Percentiles rank a stretch among this genome's conserved stretches.
Evolutionary conservation across 805 yeast species (phyloP).

Genomic region (Maudiozyma turicensis): DNA sequence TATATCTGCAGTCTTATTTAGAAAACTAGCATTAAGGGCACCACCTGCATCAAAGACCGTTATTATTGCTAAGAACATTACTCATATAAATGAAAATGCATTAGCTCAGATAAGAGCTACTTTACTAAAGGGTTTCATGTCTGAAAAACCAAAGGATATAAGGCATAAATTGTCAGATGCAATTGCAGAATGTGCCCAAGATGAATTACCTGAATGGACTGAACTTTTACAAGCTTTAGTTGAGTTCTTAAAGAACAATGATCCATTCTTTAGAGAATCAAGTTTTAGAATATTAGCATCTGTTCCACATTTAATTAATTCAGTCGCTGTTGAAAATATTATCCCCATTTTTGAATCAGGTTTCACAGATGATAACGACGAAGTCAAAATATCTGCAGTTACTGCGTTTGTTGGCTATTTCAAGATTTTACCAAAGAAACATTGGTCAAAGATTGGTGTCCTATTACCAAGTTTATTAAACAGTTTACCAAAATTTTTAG

Average conservation of each 20-base stretch:
- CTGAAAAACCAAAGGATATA: slow-evolving; percentile 61
- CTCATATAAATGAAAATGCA: slow-evolving; percentile 51
- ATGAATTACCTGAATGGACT: slow-evolving; percentile 59
- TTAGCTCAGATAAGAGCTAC: slow-evolving; percentile 52
- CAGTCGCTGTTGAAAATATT: slow-evolving; percentile 42
- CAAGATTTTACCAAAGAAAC: slow-evolving; percentile 64
- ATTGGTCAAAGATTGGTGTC: slow-evolving; percentile 70
- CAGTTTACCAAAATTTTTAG: slow-evolving; percentile 76
- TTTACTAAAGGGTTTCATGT: slow-evolving; percentile 63
- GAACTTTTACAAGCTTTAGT: slow-evolving; percentile 68
- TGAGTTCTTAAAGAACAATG: slow-evolving; percentile 46
- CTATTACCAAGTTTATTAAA: slow-evolving; percentile 76
- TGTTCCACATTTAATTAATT: slow-evolving; percentile 68
- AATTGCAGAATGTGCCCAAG: slow-evolving; percentile 82
- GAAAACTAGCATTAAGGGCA: slow-evolving; percentile 74
- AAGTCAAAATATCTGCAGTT: slow-evolving; percentile 84
- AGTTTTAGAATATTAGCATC: slow-evolving; percentile 83
- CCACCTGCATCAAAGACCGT: slow-evolving; percentile 51
- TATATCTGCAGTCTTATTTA: slow-evolving; percentile 78
- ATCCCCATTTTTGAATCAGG: slow-evolving; percentile 71
- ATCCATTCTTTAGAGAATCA: slow-evolving; percentile 66
- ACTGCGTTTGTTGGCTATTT: slow-evolving; percentile 89
- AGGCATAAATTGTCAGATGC: slow-evolving; percentile 93
- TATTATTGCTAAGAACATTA: slow-evolving; percentile 70
- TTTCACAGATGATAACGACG: slow-evolving; percentile 69